Evolutionary conservation across 176 grass and related monocot species (phyloP).

Genomic region (Coix lacrymajobi): DNA sequence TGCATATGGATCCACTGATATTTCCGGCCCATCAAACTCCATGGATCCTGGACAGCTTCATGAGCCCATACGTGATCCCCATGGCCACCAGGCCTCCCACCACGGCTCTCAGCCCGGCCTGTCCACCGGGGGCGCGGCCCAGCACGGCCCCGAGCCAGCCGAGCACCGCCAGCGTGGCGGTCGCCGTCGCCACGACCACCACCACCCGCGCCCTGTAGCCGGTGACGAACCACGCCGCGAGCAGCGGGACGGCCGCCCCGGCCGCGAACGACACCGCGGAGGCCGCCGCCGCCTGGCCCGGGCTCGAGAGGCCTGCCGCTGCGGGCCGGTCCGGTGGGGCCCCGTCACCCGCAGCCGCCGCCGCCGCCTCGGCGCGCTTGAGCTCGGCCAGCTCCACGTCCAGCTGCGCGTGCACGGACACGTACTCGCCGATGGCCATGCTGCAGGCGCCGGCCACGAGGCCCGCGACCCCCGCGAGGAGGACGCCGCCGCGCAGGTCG

Average conservation of each 20-base stretch:
- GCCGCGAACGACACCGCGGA: conserved; percentile 60
- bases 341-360: not conserved
- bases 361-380: conserved; percentile 3
- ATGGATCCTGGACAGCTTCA: conserved; percentile 42
- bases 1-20: too few species aligned
- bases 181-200: conserved; percentile 35
- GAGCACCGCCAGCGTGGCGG: conserved; percentile 31
- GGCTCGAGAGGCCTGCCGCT: conserved; percentile 18
- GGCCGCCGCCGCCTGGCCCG: conserved; percentile 44
- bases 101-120: conserved; percentile 37
- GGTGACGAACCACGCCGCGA: conserved; percentile 48
- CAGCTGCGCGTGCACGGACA: conserved; percentile 58
- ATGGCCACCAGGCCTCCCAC: conserved; percentile 57
- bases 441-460: conserved; percentile 60
- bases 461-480: conserved; percentile 52
- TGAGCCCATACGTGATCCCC: conserved; percentile 60
- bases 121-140: conserved; percentile 17
- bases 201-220: conserved; percentile 39
- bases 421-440: conserved; percentile 79
- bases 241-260: conserved; percentile 43
- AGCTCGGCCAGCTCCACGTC: conserved; percentile 53
- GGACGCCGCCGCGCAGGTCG: conserved; percentile 21
- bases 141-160: conserved; percentile 38
- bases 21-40: conserved; percentile 17
- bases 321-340: not conserved